Conservation (phyloP, 257 asterid genomes). For the Primulina tabacum region DNA sequence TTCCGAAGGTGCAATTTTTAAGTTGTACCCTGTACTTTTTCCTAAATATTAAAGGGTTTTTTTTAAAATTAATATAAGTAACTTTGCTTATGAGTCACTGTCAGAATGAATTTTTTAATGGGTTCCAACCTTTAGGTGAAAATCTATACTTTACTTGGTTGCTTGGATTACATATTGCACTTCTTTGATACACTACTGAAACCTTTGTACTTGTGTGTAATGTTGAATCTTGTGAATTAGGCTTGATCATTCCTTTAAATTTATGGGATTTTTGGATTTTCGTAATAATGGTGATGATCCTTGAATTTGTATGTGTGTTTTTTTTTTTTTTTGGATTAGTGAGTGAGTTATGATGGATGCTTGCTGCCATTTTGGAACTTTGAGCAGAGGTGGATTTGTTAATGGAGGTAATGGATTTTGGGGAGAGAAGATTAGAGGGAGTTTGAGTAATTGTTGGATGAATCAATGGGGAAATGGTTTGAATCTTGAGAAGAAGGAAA, state of each 20-base stretch:
- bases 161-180: background rate
- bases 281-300: background rate
- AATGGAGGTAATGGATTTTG: constrained; percentile 52
- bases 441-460: constrained; percentile 34
- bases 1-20: background rate
- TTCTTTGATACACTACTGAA: background rate
- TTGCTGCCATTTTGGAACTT: constrained; percentile 45
- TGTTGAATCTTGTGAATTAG: background rate
- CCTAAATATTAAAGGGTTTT: background rate
- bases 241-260: background rate
- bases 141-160: background rate
- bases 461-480: constrained; percentile 39
- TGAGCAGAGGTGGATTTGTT: constrained; percentile 32
- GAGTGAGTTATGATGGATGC: constrained; percentile 51
- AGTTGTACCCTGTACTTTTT: background rate
- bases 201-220: background rate
- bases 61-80: background rate
- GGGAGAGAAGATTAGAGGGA: constrained; percentile 61
- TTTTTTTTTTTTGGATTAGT: constrained; percentile 12
- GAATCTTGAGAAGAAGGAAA: constrained; percentile 44
- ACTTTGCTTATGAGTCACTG: background rate
- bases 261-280: background rate
- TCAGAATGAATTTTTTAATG: background rate
- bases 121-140: background rate
- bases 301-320: no score